phyloP scores from a whole-genome alignment of 2,329 filamentous ascomycete species.

The Paraconiothyrium sp. region DNA sequence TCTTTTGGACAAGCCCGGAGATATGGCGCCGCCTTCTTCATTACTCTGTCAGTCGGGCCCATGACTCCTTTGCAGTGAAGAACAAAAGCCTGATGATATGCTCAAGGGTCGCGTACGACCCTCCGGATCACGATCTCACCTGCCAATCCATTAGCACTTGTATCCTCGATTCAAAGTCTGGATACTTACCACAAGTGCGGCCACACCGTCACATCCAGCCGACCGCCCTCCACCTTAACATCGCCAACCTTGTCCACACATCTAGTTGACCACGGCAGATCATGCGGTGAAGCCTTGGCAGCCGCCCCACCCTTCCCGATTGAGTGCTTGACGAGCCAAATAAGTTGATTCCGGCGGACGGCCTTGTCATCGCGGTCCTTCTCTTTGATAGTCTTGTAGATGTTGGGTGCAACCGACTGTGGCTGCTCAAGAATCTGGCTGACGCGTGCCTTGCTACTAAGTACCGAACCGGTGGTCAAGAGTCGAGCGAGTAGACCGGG shows the following conservation, averaged over 20 bases:
- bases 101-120: neutral
- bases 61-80: no score
- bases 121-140: neutral
- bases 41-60: no score
- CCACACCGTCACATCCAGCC: conserved; percentile 27
- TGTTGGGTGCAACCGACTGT: conserved; percentile 6
- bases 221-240: neutral
- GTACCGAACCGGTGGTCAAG: neutral
- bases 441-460: conserved; percentile 6
- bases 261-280: conserved; percentile 6
- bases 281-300: conserved; percentile 5
- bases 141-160: neutral
- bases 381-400: conserved; percentile 17
- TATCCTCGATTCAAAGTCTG: neutral
- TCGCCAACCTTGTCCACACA: neutral
- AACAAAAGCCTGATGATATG: no score
- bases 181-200: conserved; percentile 31
- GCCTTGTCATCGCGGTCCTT: conserved; percentile 15
- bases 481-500: neutral
- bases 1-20: no score
- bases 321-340: conserved; percentile 28
- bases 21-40: no score
- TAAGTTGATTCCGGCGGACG: conserved; percentile 22
- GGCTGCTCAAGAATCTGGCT: conserved; percentile 11
- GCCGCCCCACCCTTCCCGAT: conserved; percentile 15